Evolutionary conservation across 345 rosid species (phyloP).

Genomic region (Mangifera indica): DNA sequence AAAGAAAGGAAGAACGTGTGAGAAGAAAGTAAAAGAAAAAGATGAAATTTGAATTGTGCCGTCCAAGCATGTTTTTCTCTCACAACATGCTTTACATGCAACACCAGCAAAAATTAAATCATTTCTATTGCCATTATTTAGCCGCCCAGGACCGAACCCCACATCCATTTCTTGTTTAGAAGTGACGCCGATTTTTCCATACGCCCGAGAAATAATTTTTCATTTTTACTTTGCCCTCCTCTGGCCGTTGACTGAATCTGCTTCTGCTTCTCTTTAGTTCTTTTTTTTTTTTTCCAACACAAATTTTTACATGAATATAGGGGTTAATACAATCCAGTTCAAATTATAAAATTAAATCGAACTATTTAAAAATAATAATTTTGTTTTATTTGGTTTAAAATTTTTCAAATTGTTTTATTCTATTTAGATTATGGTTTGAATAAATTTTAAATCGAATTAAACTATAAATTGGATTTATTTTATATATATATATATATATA

Average conservation of each 20-base stretch:
- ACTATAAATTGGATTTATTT: too few species aligned
- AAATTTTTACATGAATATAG: too few species aligned
- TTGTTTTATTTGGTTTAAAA: too few species aligned
- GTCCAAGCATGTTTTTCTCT: constrained; percentile 5
- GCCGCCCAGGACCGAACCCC: constrained; percentile 47
- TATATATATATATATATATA: too few species aligned
- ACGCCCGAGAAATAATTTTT: constrained; percentile 43
- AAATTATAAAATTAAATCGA: too few species aligned
- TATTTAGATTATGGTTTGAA: too few species aligned
- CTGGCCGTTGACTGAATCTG: constrained; percentile 61
- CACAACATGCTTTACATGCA: constrained; percentile 26
- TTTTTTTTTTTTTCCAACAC: constrained; percentile 12
- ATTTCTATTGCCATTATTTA: constrained; percentile 48
- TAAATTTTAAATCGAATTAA: too few species aligned
- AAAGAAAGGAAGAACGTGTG: constrained; percentile 31
- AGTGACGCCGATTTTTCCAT: constrained; percentile 26
- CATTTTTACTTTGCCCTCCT: background rate
- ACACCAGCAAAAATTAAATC: constrained; percentile 28
- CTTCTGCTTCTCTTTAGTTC: constrained; percentile 28
- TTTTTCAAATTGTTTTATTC: too few species aligned
- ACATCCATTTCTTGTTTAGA: background rate
- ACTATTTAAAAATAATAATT: too few species aligned
- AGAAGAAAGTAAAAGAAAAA: constrained; percentile 40
- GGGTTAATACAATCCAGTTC: too few species aligned
- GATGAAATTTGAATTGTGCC: constrained; percentile 57